Conservation (phyloP, 2,329 filamentous ascomycete species). For the Alternaria sp. region DNA sequence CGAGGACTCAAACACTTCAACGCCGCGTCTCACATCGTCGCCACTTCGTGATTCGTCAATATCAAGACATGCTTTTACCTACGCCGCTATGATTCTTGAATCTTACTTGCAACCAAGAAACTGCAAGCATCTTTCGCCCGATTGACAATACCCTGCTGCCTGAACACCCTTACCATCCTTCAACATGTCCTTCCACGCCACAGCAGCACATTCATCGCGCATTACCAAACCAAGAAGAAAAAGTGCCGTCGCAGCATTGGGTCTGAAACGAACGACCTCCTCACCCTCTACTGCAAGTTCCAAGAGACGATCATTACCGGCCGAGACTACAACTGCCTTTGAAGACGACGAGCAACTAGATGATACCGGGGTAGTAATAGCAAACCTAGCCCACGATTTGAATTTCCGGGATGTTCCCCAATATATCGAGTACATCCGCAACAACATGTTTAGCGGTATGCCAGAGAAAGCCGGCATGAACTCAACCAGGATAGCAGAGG, state of each 20-base stretch:
- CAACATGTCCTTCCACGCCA: constrained; percentile 42
- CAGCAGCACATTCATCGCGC: constrained; percentile 44
- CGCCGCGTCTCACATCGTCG: constrained; percentile 20
- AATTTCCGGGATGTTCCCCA: constrained; percentile 70
- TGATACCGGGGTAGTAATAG: constrained; percentile 65
- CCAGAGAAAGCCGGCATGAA: constrained; percentile 70
- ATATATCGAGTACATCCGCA: constrained; percentile 68
- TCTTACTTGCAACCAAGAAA: not conserved
- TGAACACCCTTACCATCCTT: not conserved
- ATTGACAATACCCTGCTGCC: constrained; percentile 14
- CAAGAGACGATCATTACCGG: constrained; percentile 39
- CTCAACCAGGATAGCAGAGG: constrained; percentile 68
- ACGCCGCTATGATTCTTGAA: constrained; percentile 26
- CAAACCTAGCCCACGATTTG: constrained; percentile 64
- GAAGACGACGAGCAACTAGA: constrained; percentile 61
- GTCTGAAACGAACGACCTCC: constrained; percentile 43
- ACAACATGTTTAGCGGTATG: constrained; percentile 70
- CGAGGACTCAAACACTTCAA: constrained; percentile 7
- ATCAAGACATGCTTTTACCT: constrained; percentile 24
- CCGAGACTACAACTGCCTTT: constrained; percentile 34
- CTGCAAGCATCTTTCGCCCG: constrained; percentile 4
- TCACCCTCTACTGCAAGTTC: constrained; percentile 51
- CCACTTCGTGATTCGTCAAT: constrained; percentile 37
- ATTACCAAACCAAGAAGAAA: constrained; percentile 37
- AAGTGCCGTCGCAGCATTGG: constrained; percentile 35